Percentiles rank a stretch among this genome's conserved stretches.
These are phyloP conservation scores for Caloboletus inedulis DNA, from an alignment of 1,284 basidiomycete genomes.

Conservation along the genomic window DNA sequence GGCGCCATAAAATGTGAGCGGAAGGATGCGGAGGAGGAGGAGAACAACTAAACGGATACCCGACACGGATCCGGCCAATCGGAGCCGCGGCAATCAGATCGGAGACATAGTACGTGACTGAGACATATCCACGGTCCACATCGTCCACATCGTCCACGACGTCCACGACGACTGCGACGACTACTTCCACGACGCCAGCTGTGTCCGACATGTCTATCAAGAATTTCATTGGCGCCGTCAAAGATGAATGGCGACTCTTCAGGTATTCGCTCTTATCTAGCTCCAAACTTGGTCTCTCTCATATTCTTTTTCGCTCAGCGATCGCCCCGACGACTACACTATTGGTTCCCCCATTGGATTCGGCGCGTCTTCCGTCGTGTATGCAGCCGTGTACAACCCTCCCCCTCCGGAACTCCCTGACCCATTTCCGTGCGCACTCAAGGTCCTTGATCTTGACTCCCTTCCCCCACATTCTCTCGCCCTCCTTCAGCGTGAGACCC, in stretches of 20 bases:
- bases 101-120: background rate
- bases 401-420: slow-evolving; percentile 31
- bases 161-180: slow-evolving; percentile 4
- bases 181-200: background rate
- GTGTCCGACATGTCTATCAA: slow-evolving; percentile 8
- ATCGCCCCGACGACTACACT: slow-evolving; percentile 66
- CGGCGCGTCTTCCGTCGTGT: slow-evolving; percentile 85
- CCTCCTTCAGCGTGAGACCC: slow-evolving; percentile 79
- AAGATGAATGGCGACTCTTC: slow-evolving; percentile 83
- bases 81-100: slow-evolving; percentile 10
- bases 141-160: background rate
- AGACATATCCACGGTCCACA: background rate
- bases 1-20: slow-evolving; percentile 51
- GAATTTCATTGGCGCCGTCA: slow-evolving; percentile 68
- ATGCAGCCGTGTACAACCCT: slow-evolving; percentile 66
- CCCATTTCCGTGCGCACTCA: slow-evolving; percentile 71
- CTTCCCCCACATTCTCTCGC: slow-evolving; percentile 64
- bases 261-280: slow-evolving; percentile 43
- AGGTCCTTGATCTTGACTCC: slow-evolving; percentile 83
- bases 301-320: slow-evolving; percentile 41
- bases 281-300: background rate
- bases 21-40: slow-evolving; percentile 12
- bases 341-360: slow-evolving; percentile 76
- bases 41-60: slow-evolving; percentile 2
- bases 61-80: slow-evolving; percentile 21